A percentile compares a stretch with the other conserved stretches of the same genome.
Evolutionary conservation across 2,329 filamentous ascomycete species (phyloP).

Genomic region (Talaromyces sp.): DNA sequence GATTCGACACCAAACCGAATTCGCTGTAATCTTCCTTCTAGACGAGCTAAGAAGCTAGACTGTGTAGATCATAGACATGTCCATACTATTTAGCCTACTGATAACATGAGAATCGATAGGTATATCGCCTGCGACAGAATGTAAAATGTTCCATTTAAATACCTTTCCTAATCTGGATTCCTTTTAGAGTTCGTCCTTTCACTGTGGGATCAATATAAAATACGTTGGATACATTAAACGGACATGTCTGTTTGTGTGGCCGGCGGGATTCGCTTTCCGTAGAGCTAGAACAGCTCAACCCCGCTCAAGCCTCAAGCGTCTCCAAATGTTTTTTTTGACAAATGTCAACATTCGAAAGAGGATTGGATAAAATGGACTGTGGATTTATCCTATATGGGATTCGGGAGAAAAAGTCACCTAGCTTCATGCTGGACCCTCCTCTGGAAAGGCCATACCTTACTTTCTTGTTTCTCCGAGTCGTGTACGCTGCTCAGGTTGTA

Average conservation of each 20-base stretch:
- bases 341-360: not conserved
- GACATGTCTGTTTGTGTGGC: not conserved
- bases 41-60: not conserved
- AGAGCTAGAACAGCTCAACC: not conserved
- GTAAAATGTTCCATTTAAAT: not conserved
- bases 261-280: constrained; percentile 1
- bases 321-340: not conserved
- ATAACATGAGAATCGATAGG: not conserved
- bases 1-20: not conserved
- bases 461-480: not conserved
- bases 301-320: not conserved
- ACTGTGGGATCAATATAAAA: not conserved
- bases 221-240: not conserved
- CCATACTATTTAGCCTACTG: not conserved
- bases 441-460: not conserved
- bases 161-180: not conserved
- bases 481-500: not conserved
- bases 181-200: not conserved
- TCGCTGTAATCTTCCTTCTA: not conserved
- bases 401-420: not conserved
- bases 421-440: not conserved
- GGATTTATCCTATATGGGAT: not conserved
- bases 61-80: not conserved
- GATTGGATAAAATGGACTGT: not conserved
- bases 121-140: too few relatives aligned